phyloP scores from a whole-genome alignment of 2,329 filamentous ascomycete genomes.

The Elsinoe australis region DNA sequence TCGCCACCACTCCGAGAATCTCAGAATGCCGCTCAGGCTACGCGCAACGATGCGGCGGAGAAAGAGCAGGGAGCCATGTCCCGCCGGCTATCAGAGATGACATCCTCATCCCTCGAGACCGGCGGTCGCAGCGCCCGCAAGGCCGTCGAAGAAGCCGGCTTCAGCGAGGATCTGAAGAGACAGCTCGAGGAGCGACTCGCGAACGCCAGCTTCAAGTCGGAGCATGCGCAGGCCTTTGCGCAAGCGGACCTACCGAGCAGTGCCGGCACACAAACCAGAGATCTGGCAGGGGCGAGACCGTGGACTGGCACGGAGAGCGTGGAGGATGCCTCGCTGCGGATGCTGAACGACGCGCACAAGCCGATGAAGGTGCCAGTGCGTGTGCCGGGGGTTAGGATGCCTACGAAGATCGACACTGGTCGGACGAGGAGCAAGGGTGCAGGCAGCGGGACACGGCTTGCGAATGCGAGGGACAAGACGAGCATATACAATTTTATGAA shows the following conservation, averaged over 20 bases:
- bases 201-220: conserved; percentile 46
- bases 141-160: conserved; percentile 54
- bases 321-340: conserved; percentile 71
- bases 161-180: conserved; percentile 53
- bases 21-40: conserved; percentile 15
- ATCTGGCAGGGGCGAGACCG: conserved; percentile 57
- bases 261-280: conserved; percentile 61
- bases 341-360: conserved; percentile 59
- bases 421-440: conserved; percentile 28
- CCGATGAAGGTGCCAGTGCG: conserved; percentile 40
- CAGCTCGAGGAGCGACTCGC: conserved; percentile 53
- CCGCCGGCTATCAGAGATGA: conserved; percentile 51
- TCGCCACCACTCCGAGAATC: conserved; percentile 22
- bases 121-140: conserved; percentile 49
- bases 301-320: conserved; percentile 74
- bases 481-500: conserved; percentile 49
- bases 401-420: conserved; percentile 40
- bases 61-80: conserved; percentile 50
- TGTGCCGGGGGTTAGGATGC: conserved; percentile 32
- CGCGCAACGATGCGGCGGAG: conserved; percentile 21
- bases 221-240: conserved; percentile 48
- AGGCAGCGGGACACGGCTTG: conserved; percentile 45
- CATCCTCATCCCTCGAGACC: conserved; percentile 49
- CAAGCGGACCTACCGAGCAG: conserved; percentile 48
- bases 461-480: conserved; percentile 52